These are phyloP conservation scores for Pseudoneurospora amorphoporcata DNA, from an alignment of 495 filamentous ascomycete species.

Conservation along the genomic window DNA sequence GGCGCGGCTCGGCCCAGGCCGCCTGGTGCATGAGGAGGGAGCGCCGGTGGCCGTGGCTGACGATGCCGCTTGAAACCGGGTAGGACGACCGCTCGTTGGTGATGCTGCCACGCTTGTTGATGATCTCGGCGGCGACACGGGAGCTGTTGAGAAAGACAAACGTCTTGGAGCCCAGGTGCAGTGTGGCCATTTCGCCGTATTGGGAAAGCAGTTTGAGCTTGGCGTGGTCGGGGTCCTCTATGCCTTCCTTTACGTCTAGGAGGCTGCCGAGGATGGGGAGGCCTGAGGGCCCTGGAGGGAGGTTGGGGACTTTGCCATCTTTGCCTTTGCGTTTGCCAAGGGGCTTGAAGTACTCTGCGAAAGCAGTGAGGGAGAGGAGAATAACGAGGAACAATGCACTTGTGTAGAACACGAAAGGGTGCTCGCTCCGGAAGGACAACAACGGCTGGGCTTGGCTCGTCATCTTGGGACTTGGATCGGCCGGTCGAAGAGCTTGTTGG, in stretches of 20 bases:
- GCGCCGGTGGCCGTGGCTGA: slow-evolving; percentile 16
- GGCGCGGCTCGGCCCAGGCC: slow-evolving; percentile 17
- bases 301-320: neutral
- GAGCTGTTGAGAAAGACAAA: slow-evolving; percentile 26
- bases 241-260: neutral
- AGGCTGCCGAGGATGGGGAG: neutral
- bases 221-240: neutral
- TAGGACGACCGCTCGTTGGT: slow-evolving; percentile 17
- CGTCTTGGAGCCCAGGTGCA: slow-evolving; percentile 18
- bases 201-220: neutral
- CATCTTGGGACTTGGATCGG: too few relatives aligned
- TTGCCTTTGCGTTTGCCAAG: slow-evolving; percentile 1
- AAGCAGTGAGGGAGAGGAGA: neutral
- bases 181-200: slow-evolving; percentile 14
- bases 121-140: slow-evolving; percentile 23
- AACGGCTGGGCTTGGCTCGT: too few relatives aligned
- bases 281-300: neutral
- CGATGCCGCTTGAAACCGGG: slow-evolving; percentile 18
- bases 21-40: slow-evolving; percentile 19
- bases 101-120: slow-evolving; percentile 22
- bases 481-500: too few relatives aligned
- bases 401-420: too few relatives aligned
- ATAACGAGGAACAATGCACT: neutral
- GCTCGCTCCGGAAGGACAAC: too few relatives aligned
- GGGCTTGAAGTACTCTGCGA: slow-evolving; percentile 4